A percentile compares a stretch with the other conserved stretches of the same genome.
Conservation (phyloP, 257 asterid genomes). For the Solanum virginianum region DNA sequence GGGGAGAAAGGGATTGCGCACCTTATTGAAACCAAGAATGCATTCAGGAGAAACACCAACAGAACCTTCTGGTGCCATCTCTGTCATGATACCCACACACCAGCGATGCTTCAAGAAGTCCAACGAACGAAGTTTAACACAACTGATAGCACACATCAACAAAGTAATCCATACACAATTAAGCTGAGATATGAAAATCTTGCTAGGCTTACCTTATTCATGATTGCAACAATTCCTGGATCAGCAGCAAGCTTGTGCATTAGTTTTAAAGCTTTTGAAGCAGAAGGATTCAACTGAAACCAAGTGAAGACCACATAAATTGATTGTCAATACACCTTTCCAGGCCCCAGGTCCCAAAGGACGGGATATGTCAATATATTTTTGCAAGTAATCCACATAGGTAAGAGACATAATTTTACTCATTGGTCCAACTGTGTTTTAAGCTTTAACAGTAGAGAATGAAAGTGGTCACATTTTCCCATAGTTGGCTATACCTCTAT, state of each 20-base stretch:
- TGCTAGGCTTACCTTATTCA: conserved; percentile 63
- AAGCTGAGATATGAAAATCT: not conserved
- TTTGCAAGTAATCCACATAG: not conserved
- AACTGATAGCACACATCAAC: not conserved
- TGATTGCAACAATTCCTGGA: conserved; percentile 87
- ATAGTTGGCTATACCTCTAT: conserved; percentile 37
- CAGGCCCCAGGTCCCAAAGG: not conserved
- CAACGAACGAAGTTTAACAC: conserved; percentile 16
- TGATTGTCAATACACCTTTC: not conserved
- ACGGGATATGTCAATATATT: not conserved
- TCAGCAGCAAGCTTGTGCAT: conserved; percentile 96
- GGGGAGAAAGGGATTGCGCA: conserved; percentile 7
- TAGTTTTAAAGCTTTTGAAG: conserved; percentile 63
- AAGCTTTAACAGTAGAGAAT: not conserved
- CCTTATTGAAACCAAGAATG: conserved; percentile 92
- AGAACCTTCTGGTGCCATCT: conserved; percentile 95
- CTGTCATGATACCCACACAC: conserved; percentile 87
- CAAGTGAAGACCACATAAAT: conserved; percentile 4
- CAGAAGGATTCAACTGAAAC: conserved; percentile 77
- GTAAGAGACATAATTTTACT: not conserved
- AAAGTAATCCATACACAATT: not conserved
- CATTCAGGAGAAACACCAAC: conserved; percentile 88
- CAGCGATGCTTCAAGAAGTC: conserved; percentile 64
- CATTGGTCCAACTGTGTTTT: not conserved
- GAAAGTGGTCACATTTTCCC: not conserved